Percentiles rank a stretch among this genome's conserved stretches.
phyloP scores from a whole-genome alignment of 2,329 filamentous ascomycete genomes.

The Alternaria arborescens region DNA sequence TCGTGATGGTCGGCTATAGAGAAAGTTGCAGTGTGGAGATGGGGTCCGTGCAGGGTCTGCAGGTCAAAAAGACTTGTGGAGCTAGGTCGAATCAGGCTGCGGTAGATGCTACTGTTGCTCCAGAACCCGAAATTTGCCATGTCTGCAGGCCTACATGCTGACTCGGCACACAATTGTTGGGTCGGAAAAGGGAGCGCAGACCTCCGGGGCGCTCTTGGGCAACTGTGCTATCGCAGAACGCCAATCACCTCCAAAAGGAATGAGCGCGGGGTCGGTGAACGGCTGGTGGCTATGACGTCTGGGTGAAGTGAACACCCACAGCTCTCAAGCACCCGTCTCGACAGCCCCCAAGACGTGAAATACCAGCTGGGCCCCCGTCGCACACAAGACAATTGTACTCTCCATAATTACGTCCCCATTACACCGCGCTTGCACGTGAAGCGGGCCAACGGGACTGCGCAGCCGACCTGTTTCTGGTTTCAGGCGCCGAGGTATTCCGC shows the following conservation, averaged over 20 bases:
- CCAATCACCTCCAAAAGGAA: constrained; percentile 13
- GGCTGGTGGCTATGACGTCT: constrained; percentile 18
- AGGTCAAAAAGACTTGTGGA: constrained; percentile 36
- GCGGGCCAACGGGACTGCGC: constrained; percentile 43
- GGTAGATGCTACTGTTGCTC: constrained; percentile 12
- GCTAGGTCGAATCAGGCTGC: constrained; percentile 9
- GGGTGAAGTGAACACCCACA: constrained; percentile 7
- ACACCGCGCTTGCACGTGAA: constrained; percentile 37
- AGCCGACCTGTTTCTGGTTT: constrained; percentile 31
- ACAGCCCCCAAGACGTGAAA: neutral
- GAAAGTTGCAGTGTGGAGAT: constrained; percentile 31
- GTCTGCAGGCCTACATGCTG: constrained; percentile 37
- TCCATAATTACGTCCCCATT: constrained; percentile 25
- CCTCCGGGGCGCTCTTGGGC: neutral
- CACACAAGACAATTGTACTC: constrained; percentile 3
- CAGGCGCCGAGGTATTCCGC: constrained; percentile 42
- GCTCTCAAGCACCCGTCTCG: neutral
- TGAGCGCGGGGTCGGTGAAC: constrained; percentile 15
- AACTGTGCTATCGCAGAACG: neutral
- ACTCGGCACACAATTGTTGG: constrained; percentile 22
- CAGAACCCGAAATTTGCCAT: constrained; percentile 14
- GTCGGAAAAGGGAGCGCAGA: constrained; percentile 14
- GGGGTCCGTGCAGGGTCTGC: constrained; percentile 34
- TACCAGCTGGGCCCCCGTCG: constrained; percentile 1
- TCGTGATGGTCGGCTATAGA: constrained; percentile 34